Conservation (phyloP, 2,329 filamentous ascomycete species). For the Apiospora kogelbergensis region DNA sequence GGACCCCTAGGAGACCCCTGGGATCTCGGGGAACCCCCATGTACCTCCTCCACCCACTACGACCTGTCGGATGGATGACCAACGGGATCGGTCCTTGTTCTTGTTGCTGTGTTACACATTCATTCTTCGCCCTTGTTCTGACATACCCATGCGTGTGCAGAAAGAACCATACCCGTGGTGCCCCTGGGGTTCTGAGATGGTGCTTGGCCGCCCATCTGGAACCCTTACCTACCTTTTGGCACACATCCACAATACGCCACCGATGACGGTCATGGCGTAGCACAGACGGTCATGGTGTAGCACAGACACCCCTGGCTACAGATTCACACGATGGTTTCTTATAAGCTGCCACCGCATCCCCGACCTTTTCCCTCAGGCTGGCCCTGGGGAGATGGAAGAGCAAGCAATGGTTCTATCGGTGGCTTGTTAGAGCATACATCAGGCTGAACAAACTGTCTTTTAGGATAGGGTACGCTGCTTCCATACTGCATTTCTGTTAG, state of each 20-base stretch:
- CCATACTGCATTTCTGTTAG: background rate
- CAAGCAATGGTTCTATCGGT: background rate
- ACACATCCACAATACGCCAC: background rate
- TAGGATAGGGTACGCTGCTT: background rate
- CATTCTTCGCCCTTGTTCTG: background rate
- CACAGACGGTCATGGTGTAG: background rate
- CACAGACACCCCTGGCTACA: background rate
- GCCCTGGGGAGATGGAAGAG: background rate
- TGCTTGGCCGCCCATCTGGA: background rate
- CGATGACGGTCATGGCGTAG: background rate
- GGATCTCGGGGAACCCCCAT: too few relatives aligned
- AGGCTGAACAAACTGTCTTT: background rate
- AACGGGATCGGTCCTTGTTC: background rate
- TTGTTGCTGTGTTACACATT: background rate
- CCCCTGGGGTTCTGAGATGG: background rate
- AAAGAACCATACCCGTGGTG: background rate
- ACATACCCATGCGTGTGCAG: background rate
- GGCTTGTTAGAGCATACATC: background rate
- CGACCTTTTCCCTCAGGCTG: background rate
- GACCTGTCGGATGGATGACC: background rate
- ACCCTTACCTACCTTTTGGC: too few relatives aligned
- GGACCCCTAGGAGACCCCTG: background rate
- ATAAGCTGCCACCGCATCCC: background rate
- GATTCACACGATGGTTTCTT: background rate
- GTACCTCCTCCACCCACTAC: background rate